Conservation (phyloP, 306 rosid species). For the Phaseolus lunatus region DNA sequence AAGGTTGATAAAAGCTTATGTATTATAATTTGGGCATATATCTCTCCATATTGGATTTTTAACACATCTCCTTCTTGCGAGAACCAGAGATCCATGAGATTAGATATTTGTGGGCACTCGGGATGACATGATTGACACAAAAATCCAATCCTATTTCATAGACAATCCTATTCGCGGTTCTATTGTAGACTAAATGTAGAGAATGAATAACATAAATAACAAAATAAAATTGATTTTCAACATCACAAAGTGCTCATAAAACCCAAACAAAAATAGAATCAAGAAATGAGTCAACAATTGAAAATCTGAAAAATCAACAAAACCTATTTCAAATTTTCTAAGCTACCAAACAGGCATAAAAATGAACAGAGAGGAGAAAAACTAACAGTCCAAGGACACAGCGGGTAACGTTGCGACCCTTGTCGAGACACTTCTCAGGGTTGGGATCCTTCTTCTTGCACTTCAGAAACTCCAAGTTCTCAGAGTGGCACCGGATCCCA, state of each 20-base stretch:
- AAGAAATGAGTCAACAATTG: background rate
- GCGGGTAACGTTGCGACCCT: conserved; percentile 90
- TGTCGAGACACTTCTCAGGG: conserved; percentile 92
- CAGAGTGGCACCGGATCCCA: conserved; percentile 68
- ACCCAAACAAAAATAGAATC: background rate
- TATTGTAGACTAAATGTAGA: background rate
- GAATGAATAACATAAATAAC: background rate
- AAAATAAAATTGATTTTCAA: background rate
- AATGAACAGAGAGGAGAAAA: background rate
- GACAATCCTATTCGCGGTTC: background rate
- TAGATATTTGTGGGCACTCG: too few relatives aligned
- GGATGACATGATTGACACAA: too few relatives aligned
- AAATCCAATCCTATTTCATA: too few relatives aligned
- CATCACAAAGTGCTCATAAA: conserved; percentile 11
- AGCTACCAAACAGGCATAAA: background rate
- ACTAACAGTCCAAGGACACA: conserved; percentile 89
- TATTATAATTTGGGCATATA: too few relatives aligned
- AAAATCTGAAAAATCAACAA: background rate
- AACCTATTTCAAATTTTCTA: background rate
- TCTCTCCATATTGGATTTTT: too few relatives aligned
- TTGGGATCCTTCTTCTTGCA: conserved; percentile 90
- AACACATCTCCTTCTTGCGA: too few relatives aligned
- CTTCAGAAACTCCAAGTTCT: conserved; percentile 85
- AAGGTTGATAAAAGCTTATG: too few relatives aligned
- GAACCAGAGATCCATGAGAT: too few relatives aligned